These are phyloP conservation scores for Cladophialophora chaetospira DNA, from an alignment of 2,329 filamentous ascomycete species.

Conservation along the genomic window DNA sequence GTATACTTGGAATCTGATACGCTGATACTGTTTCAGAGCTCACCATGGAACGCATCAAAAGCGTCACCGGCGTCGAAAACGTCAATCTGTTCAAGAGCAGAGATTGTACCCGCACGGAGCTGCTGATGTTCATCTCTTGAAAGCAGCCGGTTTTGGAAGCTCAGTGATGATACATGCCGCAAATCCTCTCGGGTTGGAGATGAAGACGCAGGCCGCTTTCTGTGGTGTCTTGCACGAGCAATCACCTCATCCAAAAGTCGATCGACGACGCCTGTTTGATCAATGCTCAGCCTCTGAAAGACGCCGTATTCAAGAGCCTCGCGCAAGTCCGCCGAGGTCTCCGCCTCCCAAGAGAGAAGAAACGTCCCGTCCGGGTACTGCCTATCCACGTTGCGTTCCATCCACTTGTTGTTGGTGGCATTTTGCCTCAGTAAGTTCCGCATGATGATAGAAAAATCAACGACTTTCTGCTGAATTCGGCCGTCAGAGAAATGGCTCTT, in stretches of 20 bases:
- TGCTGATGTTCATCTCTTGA: no score
- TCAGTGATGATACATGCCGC: no score
- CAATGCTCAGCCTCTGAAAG: neutral
- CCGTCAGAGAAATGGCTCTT: neutral
- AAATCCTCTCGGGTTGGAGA: neutral
- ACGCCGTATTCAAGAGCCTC: slow-evolving; percentile 5
- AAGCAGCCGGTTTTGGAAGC: no score
- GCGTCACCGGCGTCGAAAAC: no score
- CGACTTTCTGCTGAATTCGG: neutral
- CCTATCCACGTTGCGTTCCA: neutral
- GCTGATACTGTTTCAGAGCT: no score
- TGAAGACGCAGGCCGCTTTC: neutral
- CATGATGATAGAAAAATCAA: neutral
- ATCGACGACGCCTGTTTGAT: neutral
- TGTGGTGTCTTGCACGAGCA: neutral
- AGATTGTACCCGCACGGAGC: no score
- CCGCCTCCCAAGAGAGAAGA: neutral
- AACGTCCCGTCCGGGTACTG: neutral
- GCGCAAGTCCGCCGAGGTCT: neutral
- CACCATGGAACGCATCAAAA: no score
- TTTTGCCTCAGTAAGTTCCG: slow-evolving; percentile 8
- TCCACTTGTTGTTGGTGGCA: neutral
- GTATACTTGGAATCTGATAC: no score
- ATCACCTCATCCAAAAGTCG: neutral
- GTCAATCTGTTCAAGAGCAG: no score